Evolutionary conservation across 2,329 filamentous ascomycete genomes (phyloP).

Genomic region (Aspergillus fructus): DNA sequence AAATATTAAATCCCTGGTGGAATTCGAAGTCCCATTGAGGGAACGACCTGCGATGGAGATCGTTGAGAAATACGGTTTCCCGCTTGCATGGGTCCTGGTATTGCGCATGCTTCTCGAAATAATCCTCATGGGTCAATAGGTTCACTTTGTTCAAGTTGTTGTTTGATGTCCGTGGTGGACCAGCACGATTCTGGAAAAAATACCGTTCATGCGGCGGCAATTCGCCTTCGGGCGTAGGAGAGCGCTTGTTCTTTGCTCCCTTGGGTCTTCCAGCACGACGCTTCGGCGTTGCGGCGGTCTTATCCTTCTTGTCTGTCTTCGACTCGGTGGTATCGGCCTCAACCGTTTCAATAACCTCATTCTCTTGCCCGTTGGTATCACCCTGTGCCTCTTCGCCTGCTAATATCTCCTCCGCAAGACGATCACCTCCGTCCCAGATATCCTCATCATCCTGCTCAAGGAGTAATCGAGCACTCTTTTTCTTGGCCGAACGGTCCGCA

Average conservation of each 20-base stretch:
- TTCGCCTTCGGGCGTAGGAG: slow-evolving; percentile 76
- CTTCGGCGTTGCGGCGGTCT: slow-evolving; percentile 49
- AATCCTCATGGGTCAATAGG: slow-evolving; percentile 87
- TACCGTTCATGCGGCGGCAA: slow-evolving; percentile 87
- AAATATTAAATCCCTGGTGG: slow-evolving; percentile 80
- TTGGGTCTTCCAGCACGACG: slow-evolving; percentile 58
- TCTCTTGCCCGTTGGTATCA: slow-evolving; percentile 22
- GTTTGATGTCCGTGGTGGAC: slow-evolving; percentile 78
- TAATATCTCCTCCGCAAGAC: slow-evolving; percentile 67
- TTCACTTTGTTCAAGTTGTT: slow-evolving; percentile 74
- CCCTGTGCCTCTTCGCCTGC: slow-evolving; percentile 43
- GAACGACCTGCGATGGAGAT: slow-evolving; percentile 77
- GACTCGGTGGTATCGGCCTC: slow-evolving; percentile 34
- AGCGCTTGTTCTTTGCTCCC: slow-evolving; percentile 59
- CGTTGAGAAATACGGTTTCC: slow-evolving; percentile 70
- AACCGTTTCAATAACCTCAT: slow-evolving; percentile 30
- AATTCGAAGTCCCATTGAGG: slow-evolving; percentile 93
- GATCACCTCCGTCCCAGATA: slow-evolving; percentile 63
- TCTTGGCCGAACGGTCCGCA: slow-evolving; percentile 79
- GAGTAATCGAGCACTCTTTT: slow-evolving; percentile 76
- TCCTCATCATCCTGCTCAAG: slow-evolving; percentile 72
- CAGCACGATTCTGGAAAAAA: slow-evolving; percentile 87
- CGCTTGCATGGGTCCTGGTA: slow-evolving; percentile 67
- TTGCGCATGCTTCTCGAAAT: slow-evolving; percentile 68
- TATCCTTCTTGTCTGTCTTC: slow-evolving; percentile 39